These are phyloP conservation scores for Populus hybrid DNA, from an alignment of 441 rosid species.

Conservation along the genomic window DNA sequence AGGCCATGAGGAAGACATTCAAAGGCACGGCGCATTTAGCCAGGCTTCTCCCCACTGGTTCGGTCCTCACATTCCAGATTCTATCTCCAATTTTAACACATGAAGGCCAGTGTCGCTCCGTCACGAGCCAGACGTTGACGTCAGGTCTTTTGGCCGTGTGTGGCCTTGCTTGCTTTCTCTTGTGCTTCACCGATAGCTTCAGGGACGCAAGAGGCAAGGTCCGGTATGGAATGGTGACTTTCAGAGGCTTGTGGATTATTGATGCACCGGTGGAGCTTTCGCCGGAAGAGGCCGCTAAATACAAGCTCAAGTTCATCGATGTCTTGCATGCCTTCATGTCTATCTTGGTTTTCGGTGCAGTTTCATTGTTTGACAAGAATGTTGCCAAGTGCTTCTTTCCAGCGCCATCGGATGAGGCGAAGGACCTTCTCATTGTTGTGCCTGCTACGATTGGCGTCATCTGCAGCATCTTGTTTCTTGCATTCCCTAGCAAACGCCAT, in stretches of 20 bases:
- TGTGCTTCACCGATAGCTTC: conserved; percentile 53
- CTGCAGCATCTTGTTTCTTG: conserved; percentile 43
- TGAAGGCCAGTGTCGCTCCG: conserved; percentile 45
- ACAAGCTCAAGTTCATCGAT: conserved; percentile 44
- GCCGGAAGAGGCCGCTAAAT: conserved; percentile 26
- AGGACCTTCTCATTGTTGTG: conserved; percentile 28
- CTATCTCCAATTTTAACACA: conserved; percentile 54
- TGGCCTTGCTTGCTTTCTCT: conserved; percentile 39
- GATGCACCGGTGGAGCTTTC: conserved; percentile 36
- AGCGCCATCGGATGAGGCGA: conserved; percentile 30
- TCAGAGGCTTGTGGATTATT: conserved; percentile 47
- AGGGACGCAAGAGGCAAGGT: conserved; percentile 55
- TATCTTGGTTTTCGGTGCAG: conserved; percentile 38
- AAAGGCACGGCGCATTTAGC: conserved; percentile 53
- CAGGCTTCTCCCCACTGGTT: conserved; percentile 63
- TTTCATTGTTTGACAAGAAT: conserved; percentile 53
- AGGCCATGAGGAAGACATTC: conserved; percentile 49
- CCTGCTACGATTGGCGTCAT: conserved; percentile 41
- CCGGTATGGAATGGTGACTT: conserved; percentile 53
- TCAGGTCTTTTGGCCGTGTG: conserved; percentile 29
- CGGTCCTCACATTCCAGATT: conserved; percentile 54
- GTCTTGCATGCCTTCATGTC: conserved; percentile 50
- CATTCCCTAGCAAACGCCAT: conserved; percentile 50
- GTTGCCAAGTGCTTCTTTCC: conserved; percentile 48
- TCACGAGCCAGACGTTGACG: conserved; percentile 26